Base-by-base conservation (phyloP, 192 early-diverging fungal species). In the Lobosporangium transversale region DNA sequence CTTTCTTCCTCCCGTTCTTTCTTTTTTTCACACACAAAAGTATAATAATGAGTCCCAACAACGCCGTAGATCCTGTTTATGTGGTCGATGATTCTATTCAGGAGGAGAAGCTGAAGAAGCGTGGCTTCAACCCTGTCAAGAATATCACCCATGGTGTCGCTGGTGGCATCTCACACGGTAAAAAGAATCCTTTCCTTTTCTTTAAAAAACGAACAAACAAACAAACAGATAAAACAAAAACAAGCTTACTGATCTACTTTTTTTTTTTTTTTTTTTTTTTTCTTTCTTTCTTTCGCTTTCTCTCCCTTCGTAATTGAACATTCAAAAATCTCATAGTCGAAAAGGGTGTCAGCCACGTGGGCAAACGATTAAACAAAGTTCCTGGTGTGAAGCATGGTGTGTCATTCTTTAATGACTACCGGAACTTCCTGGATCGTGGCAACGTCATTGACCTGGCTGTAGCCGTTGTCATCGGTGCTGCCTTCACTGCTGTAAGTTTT, bases 381-480 rank as follows among this genome's bases (percentile, higher is more conserved):
- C 62, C 79, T 9, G 82, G 81, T 31, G 80, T 75, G 49, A 82
- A 81, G 45, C 79, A 70, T 29, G 88, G 76, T 32, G 81, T 79
- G 32, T 63, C 68, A 18, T 83, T 89, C 60, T 68, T 75, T 57
- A 62, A 81, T 37, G 83, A 89, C 61, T 89, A 87, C 56, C 79
- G 79, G 63, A 68, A 79, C 53, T 89, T 89, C 62, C 60, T 89
- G 45, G 58, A 79, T 40, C 63, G 80, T 26, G 85, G 86, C 30
- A 91, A 89, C 49, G 86, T 89, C 1, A 78, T 91, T 43, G 90
- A 91, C 49, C 48, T 91, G 56, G 88, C 88, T 55, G 79, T 89
- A 21, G 90, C 89, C 62, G 76, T 91, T 51, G 80, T 91, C 65
- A 89, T 91, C 45, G 90, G 73, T 67, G 73, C 73, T 62, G 73